These are phyloP conservation scores for Debaryomyces udenii DNA, from an alignment of 1,139 yeast genomes.

Conservation along the genomic window DNA sequence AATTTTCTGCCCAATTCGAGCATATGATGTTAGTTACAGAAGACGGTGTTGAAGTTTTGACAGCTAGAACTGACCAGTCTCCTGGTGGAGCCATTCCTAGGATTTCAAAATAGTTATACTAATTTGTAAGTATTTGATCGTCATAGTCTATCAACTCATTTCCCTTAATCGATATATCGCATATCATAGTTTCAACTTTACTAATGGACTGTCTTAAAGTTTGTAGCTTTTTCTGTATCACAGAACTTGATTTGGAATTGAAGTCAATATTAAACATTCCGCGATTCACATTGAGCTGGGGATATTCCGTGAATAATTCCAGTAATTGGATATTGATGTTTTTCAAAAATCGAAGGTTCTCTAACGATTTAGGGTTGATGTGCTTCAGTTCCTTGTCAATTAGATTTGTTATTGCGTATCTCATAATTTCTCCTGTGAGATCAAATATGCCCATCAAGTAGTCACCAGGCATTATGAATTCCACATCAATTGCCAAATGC, in stretches of 20 bases:
- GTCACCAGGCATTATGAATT: constrained; percentile 26
- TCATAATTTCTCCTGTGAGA: constrained; percentile 47
- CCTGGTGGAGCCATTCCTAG: constrained; percentile 89
- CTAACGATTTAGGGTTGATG: constrained; percentile 15
- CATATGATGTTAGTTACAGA: constrained; percentile 93
- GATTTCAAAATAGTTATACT: constrained; percentile 27
- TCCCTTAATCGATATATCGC: constrained; percentile 28
- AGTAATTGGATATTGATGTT: constrained; percentile 16
- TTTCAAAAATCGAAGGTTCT: constrained; percentile 22
- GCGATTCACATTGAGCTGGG: constrained; percentile 23
- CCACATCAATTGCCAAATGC: constrained; percentile 5
- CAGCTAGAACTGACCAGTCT: constrained; percentile 74
- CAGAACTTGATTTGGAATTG: constrained; percentile 19
- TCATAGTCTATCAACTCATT: constrained; percentile 16
- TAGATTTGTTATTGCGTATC: constrained; percentile 30
- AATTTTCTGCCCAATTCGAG: constrained; percentile 90
- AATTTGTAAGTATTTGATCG: constrained; percentile 7
- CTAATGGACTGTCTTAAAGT: constrained; percentile 29
- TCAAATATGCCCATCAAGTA: constrained; percentile 45
- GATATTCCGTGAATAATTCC: constrained; percentile 21
- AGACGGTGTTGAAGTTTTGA: constrained; percentile 88
- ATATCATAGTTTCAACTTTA: constrained; percentile 30
- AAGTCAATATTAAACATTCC: constrained; percentile 24
- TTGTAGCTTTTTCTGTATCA: constrained; percentile 27
- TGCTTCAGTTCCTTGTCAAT: constrained; percentile 15